Conservation (phyloP, 768 basidiomycete genomes). For the Suillus fuscotomentosus region DNA sequence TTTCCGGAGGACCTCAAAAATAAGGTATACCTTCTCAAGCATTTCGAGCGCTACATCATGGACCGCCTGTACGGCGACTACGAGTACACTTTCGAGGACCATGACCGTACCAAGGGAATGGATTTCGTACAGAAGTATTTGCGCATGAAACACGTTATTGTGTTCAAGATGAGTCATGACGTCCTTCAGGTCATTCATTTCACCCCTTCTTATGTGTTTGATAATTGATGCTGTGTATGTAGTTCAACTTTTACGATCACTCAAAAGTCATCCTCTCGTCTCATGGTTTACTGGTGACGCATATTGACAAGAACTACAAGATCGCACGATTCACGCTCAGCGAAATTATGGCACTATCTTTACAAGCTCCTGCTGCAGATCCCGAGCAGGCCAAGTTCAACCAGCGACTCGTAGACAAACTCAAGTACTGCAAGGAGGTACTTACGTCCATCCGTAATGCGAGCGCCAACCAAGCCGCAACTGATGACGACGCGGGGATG, state of each 20-base stretch:
- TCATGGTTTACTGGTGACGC: conserved; percentile 74
- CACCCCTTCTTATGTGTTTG: background rate
- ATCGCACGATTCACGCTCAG: conserved; percentile 72
- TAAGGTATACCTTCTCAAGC: conserved; percentile 90
- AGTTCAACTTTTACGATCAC: conserved; percentile 99
- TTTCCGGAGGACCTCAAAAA: conserved; percentile 84
- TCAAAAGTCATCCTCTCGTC: conserved; percentile 89
- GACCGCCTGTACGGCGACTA: conserved; percentile 84
- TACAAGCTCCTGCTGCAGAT: conserved; percentile 41
- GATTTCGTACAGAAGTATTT: conserved; percentile 95
- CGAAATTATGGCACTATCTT: conserved; percentile 61
- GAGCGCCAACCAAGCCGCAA: conserved; percentile 37
- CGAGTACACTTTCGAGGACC: conserved; percentile 76
- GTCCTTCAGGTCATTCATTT: conserved; percentile 79
- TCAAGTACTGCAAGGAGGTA: conserved; percentile 87
- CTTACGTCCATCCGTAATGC: conserved; percentile 67
- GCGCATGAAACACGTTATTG: conserved; percentile 94
- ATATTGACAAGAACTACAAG: conserved; percentile 88
- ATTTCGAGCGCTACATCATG: conserved; percentile 95
- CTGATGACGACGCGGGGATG: conserved; percentile 12
- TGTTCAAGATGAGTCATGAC: conserved; percentile 95
- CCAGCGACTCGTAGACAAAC: conserved; percentile 69
- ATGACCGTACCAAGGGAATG: conserved; percentile 74
- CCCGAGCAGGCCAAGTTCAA: conserved; percentile 59
- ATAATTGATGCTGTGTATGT: conserved; percentile 3